phyloP scores from a whole-genome alignment of 1,284 basidiomycete species.

The Ceratobasidium papillatum region DNA sequence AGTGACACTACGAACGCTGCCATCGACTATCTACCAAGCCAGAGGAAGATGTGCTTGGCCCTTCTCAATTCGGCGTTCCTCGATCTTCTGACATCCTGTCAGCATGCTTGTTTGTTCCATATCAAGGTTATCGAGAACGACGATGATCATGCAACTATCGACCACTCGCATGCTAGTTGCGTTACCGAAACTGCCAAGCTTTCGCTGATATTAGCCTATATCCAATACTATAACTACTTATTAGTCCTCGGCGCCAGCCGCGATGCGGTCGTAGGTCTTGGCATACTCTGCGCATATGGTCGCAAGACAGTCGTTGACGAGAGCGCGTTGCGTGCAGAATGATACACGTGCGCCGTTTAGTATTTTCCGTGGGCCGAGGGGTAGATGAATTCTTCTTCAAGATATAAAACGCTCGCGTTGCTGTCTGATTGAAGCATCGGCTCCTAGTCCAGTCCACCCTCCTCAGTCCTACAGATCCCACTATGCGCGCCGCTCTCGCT shows the following conservation, averaged over 20 bases:
- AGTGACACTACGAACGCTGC: neutral
- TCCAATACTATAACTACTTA: neutral
- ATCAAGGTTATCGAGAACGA: neutral
- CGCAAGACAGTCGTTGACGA: neutral
- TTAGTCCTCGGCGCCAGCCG: neutral
- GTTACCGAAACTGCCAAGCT: slow-evolving; percentile 31
- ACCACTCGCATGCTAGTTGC: slow-evolving; percentile 1
- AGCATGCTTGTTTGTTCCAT: slow-evolving; percentile 15
- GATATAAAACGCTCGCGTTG: neutral
- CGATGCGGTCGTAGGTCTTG: neutral
- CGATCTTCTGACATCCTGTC: neutral
- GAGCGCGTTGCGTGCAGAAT: neutral
- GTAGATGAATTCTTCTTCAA: neutral
- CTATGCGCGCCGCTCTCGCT: slow-evolving; percentile 32
- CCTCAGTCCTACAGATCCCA: neutral
- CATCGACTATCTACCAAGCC: slow-evolving; percentile 12
- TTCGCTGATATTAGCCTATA: neutral
- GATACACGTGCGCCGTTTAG: neutral
- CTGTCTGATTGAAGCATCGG: neutral
- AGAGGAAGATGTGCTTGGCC: slow-evolving; percentile 11
- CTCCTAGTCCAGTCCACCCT: neutral
- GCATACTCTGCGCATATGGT: slow-evolving; percentile 27
- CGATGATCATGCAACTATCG: neutral
- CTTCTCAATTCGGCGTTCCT: neutral
- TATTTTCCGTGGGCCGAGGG: neutral